Evolutionary conservation across 2,329 filamentous ascomycete species (phyloP), one percentile per base, ranked within the genome.

Genomic region (Alternaria hordeiaustralica): DNA sequence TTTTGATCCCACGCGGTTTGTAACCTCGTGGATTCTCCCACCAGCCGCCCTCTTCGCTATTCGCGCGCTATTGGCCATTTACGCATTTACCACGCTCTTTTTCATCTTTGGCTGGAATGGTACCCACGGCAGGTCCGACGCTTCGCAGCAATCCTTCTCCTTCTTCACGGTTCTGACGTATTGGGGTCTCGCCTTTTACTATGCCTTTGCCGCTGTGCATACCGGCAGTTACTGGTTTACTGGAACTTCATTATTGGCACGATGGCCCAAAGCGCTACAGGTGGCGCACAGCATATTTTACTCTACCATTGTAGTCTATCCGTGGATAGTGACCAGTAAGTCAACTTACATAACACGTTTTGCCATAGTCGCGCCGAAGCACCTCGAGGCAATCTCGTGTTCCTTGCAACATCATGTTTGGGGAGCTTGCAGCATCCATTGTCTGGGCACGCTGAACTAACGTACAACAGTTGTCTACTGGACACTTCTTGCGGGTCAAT

Each of bases 111-210:
- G 84, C 64, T 92, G 87, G 84, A 81, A 87, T 64, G 89, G 88
- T 73, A 81, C 84, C n/a, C 84, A 87, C 75, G 76, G 79, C 33
- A 66, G 85, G 53, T 85, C 84, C 75, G 67, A 75, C 33, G 75
- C 73, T 1, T 73, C 74, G 11, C 81, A 83, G 56, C 80, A 83
- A 49, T 86, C 85, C 49, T 96, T 96, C 83, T 92, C 89, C 72
- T 96, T 88, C 84, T 96, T 97, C 83, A 96, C 93, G 26, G 84
- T 89, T 73, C 83, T 96, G 62, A 92, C 91, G 10, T 96, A 90
- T 84, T 96, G 92, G 92, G 92, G 92, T 2, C 81, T 95, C 36
- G 89, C 87, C 23, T 95, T 94, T 82, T 97, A 96, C 84, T 90
- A 90, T 77, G 84, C 89, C 60, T 82, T 90, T 73, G 85, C 90